Conservation (phyloP, 2,329 filamentous ascomycete species). For the Talaromyces sp. region DNA sequence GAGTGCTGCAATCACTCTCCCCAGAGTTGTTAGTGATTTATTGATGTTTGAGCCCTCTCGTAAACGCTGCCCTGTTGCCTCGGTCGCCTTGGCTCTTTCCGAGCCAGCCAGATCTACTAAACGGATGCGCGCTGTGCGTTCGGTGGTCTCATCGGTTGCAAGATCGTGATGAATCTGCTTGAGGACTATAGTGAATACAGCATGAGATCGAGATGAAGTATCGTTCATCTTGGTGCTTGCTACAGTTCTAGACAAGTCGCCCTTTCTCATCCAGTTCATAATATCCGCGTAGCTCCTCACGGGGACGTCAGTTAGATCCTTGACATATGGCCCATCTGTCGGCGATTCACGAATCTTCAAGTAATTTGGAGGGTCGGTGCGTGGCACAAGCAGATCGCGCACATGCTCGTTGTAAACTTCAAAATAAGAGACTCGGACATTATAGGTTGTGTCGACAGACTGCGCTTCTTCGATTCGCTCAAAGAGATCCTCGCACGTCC, state of each 20-base stretch:
- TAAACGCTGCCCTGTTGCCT: slow-evolving; percentile 84
- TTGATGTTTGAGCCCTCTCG: slow-evolving; percentile 98
- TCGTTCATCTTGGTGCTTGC: slow-evolving; percentile 99
- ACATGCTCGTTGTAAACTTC: slow-evolving; percentile 99
- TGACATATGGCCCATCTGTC: slow-evolving; percentile 91
- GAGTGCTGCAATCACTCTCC: slow-evolving; percentile 89
- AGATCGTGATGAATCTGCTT: slow-evolving; percentile 98
- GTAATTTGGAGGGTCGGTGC: slow-evolving; percentile 76
- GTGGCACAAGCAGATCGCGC: slow-evolving; percentile 79
- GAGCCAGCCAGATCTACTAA: slow-evolving; percentile 93
- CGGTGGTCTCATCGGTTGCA: slow-evolving; percentile 95
- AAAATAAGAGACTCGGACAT: slow-evolving; percentile 95
- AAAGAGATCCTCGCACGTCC: slow-evolving; percentile 94
- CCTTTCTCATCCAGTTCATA: slow-evolving; percentile 81
- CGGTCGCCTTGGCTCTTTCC: slow-evolving; percentile 89
- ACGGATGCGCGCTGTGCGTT: slow-evolving; percentile 86
- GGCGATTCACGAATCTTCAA: slow-evolving; percentile 96
- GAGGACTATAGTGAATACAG: slow-evolving; percentile 95
- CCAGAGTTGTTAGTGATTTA: slow-evolving; percentile 92
- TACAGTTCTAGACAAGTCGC: slow-evolving; percentile 79
- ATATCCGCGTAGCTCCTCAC: slow-evolving; percentile 85
- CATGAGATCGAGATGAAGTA: slow-evolving; percentile 90
- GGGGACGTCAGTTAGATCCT: slow-evolving; percentile 88
- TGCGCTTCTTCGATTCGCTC: slow-evolving; percentile 82
- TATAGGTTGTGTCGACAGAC: slow-evolving; percentile 89